Evolutionary conservation across 140 eudicot species (phyloP).

Genomic region (Ambrosia hybrid): DNA sequence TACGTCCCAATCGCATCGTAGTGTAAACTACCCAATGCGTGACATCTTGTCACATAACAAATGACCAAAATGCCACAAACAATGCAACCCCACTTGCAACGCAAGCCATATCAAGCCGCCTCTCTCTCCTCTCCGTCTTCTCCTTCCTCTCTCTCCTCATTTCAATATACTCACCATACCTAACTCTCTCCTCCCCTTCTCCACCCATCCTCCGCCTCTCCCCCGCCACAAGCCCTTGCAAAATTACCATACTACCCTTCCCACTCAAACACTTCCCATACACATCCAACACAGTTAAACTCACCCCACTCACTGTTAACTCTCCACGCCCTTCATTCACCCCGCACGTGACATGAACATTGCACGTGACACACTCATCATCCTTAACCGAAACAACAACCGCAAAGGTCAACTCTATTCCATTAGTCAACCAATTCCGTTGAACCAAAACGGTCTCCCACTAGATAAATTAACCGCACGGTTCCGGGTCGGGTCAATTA

Average conservation of each 20-base stretch:
- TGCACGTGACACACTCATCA: constrained; percentile 40
- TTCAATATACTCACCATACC: constrained; percentile 38
- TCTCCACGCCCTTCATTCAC: constrained; percentile 48
- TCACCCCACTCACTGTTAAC: constrained; percentile 51
- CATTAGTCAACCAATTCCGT: constrained; percentile 66
- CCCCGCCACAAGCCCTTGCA: constrained; percentile 36
- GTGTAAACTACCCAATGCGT: background rate
- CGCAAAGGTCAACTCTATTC: constrained; percentile 43
- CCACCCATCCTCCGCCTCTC: constrained; percentile 29
- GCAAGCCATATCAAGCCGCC: constrained; percentile 46
- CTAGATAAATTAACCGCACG: constrained; percentile 67
- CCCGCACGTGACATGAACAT: constrained; percentile 54
- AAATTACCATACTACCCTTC: constrained; percentile 54
- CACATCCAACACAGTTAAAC: constrained; percentile 58
- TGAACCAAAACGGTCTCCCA: constrained; percentile 45
- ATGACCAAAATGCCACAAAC: constrained; percentile 45
- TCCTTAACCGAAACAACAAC: constrained; percentile 18
- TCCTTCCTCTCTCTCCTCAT: constrained; percentile 44
- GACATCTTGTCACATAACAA: constrained; percentile 12
- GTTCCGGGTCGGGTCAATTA: constrained; percentile 54
- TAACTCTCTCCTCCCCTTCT: constrained; percentile 31
- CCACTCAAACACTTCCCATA: constrained; percentile 65
- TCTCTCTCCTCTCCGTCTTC: constrained; percentile 54
- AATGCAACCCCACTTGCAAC: constrained; percentile 46
- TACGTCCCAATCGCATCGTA: background rate